Evolutionary conservation across 2,329 filamentous ascomycete species (phyloP).

Genomic region (Cladosporium sp.): DNA sequence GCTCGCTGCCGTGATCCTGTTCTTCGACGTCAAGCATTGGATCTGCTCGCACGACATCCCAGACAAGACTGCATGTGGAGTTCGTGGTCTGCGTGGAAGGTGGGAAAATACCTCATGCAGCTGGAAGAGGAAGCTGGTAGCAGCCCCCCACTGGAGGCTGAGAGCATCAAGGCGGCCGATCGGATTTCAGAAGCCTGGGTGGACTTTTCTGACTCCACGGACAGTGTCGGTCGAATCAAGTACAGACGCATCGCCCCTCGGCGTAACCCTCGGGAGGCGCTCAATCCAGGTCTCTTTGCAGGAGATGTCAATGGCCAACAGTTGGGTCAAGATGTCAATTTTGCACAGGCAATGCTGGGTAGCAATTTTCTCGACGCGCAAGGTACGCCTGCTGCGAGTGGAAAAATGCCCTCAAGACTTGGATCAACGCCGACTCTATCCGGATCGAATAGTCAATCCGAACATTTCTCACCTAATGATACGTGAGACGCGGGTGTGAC

Average conservation of each 20-base stretch:
- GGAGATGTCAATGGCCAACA: background rate
- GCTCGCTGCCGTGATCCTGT: constrained; percentile 21
- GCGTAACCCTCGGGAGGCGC: constrained; percentile 4
- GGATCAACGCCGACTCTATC: background rate
- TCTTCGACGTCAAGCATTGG: constrained; percentile 18
- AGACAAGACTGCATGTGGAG: constrained; percentile 23
- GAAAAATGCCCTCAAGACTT: background rate
- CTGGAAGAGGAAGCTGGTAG: constrained; percentile 18
- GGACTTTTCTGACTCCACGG: constrained; percentile 13
- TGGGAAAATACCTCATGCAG: constrained; percentile 22
- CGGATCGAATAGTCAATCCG: background rate
- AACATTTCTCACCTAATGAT: background rate
- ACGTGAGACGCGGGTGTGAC: background rate
- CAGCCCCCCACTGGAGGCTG: constrained; percentile 10
- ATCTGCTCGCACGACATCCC: constrained; percentile 21
- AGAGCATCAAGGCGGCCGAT: constrained; percentile 16
- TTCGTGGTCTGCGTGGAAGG: constrained; percentile 24
- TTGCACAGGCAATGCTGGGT: constrained; percentile 1
- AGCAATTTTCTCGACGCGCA: background rate
- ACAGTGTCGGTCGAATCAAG: constrained; percentile 4
- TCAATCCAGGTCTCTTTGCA: constrained; percentile 8
- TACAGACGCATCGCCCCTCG: background rate
- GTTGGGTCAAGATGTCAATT: constrained; percentile 2
- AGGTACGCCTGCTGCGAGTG: background rate
- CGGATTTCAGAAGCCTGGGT: constrained; percentile 19